Base-by-base conservation (phyloP, 2,329 filamentous ascomycete species). In the Ilyonectria sp. region DNA sequence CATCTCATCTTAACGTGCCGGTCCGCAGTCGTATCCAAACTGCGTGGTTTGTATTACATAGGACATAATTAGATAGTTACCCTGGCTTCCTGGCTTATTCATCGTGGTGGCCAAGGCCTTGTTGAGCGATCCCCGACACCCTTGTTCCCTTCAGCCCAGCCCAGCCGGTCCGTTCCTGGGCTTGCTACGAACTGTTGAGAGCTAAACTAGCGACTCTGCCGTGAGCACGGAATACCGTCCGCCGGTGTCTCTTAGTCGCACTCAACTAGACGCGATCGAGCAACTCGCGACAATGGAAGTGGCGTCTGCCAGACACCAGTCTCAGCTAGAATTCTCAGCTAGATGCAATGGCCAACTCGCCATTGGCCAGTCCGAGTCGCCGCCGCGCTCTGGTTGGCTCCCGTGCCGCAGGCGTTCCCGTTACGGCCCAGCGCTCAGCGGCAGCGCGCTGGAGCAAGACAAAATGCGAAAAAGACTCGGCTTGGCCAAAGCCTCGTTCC, bases 371-470 rank as follows among this genome's bases (percentile, higher is more conserved):
- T 26, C 19, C 17, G 5, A 55, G 50, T 56, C 52, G 56, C 52
- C 23, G 60, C 50, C 19, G 40, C 52, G 19, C n/a, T 35, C n/a
- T 62, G 60, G 60, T 62, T 56, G 52, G 59, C 60, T 49, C 21
- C 59, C 50, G 31, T 10, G 44, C 31, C 19, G 43, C 35, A 44
- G 47, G 59, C 52, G 57, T 60, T 62, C 43, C 31, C 26, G 29
- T 43, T 31, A 19, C 46, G 50, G 17, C 31, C n/a, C 49, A 19
- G 9, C 31, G 10, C 11, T 3, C 23, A 6, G 31, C 23, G 47
- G 47, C 47, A 50, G 21, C 26, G 15, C 26, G n/a, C 31, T 17
- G 17, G 31, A 6, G 49, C 26, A 17, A 52, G 47, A 52, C 47
- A 52, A 52, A 23, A 21, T 33, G n/a, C 15, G 49, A 52, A 52